Evolutionary conservation across 106 monocot species (phyloP), one percentile per base, ranked within the genome.

Genomic region (Chionographis japonica): DNA sequence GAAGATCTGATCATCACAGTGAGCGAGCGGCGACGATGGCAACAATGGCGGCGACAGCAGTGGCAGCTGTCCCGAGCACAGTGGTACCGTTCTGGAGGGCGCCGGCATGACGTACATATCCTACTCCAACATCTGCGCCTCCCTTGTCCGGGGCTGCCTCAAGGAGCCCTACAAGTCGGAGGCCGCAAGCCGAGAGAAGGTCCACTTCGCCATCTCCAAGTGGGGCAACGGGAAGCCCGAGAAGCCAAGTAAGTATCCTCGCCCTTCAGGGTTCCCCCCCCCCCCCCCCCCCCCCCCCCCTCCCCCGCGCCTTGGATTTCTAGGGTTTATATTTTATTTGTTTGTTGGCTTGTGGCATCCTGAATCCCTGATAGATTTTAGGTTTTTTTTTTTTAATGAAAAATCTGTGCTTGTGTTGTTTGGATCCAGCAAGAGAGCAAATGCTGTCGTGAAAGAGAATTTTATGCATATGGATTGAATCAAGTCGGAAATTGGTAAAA

Each of bases 51-150:
- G 75, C 73, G 37, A 27, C 27, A 27, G 27, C 27, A 27, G 27
- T 1, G 27, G 27, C 27, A 27, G 27, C 27, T 0, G 74, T 39
- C 4, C 27, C 77, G 40, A 80, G 38, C 35, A 84, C 93, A 68
- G 93, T 89, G 70, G 93, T 77, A 49, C 90, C 94, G 54, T 94
- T 94, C 77, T 94, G 94, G 94, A 78, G 94, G 14, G 80, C 94
- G 42, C 94, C 63, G 91, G 94, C 46, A 91, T 95, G 94, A 91
- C 90, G 7, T 95, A 95, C 91, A 91, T 95, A 72, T 79, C 76
- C 71, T 95, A 95, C 77, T 91, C 91, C 76, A 95, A 95, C 83
- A 88, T 95, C 77, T 91, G 90, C 72, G 94, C 94, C 8, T 81
- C 85, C 15, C 85, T 91, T 5, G 83, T 95, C 27, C 87, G 94